Conservation (phyloP, 2,329 filamentous ascomycete species). For the Emmonsiellopsis sp. region DNA sequence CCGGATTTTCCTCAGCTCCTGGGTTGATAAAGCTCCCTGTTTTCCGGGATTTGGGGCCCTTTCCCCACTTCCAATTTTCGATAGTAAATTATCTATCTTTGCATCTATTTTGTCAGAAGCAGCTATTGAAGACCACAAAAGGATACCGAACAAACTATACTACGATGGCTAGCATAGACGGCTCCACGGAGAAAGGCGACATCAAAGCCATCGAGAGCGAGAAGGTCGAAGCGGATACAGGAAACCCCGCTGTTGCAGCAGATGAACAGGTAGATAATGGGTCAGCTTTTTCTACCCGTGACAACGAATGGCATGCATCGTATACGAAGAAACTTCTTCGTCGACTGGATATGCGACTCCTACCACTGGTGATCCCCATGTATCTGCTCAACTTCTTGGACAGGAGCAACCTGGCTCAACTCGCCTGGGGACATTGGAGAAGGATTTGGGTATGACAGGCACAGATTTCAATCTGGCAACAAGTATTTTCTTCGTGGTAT, state of each 20-base stretch:
- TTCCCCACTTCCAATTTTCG: too few species aligned
- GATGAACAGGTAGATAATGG: background rate
- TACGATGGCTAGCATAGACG: background rate
- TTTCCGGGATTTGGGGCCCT: too few species aligned
- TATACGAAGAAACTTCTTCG: conserved; percentile 3
- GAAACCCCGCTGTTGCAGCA: too few species aligned
- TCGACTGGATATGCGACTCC: conserved; percentile 21
- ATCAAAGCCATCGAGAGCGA: background rate
- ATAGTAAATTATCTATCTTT: too few species aligned
- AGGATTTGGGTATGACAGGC: conserved; percentile 45
- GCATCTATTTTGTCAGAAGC: too few species aligned
- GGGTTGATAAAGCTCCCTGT: too few species aligned
- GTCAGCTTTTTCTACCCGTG: background rate
- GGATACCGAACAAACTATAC: too few species aligned
- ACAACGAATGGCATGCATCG: background rate
- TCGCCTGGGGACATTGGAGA: conserved; percentile 44
- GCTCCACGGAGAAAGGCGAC: background rate
- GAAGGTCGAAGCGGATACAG: background rate
- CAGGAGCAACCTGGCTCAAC: conserved; percentile 45
- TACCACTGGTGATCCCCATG: conserved; percentile 23
- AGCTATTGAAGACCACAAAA: too few species aligned
- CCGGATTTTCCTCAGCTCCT: too few species aligned
- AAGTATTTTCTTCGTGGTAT: conserved; percentile 44
- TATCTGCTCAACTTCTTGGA: conserved; percentile 24
- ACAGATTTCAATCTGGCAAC: conserved; percentile 51